Conservation (phyloP, 2,329 filamentous ascomycete genomes). For the Aureobasidium sp. region DNA sequence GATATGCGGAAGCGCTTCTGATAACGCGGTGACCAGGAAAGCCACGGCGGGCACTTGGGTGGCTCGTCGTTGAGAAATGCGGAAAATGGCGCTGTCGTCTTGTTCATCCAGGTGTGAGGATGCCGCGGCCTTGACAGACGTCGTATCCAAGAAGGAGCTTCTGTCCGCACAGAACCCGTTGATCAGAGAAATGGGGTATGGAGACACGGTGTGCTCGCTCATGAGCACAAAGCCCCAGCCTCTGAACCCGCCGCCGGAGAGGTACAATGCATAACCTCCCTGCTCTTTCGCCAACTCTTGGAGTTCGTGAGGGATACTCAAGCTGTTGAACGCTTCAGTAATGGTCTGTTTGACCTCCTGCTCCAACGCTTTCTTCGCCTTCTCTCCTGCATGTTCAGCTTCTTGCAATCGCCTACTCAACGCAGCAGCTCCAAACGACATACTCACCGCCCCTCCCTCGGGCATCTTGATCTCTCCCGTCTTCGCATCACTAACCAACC, state of each 20-base stretch:
- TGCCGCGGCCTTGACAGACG: conserved; percentile 35
- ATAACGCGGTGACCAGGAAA: conserved; percentile 68
- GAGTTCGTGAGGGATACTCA: conserved; percentile 50
- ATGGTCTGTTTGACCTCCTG: conserved; percentile 48
- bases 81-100: conserved; percentile 43
- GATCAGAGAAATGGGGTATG: conserved; percentile 77
- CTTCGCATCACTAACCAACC: conserved; percentile 45
- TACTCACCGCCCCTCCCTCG: conserved; percentile 51
- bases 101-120: neutral
- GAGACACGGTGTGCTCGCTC: conserved; percentile 61
- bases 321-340: conserved; percentile 24
- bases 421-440: conserved; percentile 64
- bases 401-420: conserved; percentile 48
- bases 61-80: conserved; percentile 71
- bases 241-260: conserved; percentile 83
- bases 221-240: conserved; percentile 88
- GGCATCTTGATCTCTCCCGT: conserved; percentile 45
- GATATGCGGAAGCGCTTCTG: conserved; percentile 60
- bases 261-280: conserved; percentile 61
- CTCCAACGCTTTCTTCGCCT: conserved; percentile 27
- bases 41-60: conserved; percentile 77
- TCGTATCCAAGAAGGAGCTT: conserved; percentile 51
- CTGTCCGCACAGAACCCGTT: conserved; percentile 66
- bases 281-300: conserved; percentile 34
- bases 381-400: conserved; percentile 32